Base-by-base conservation (phyloP, 441 rosid species). In the Sinapis alba region DNA sequence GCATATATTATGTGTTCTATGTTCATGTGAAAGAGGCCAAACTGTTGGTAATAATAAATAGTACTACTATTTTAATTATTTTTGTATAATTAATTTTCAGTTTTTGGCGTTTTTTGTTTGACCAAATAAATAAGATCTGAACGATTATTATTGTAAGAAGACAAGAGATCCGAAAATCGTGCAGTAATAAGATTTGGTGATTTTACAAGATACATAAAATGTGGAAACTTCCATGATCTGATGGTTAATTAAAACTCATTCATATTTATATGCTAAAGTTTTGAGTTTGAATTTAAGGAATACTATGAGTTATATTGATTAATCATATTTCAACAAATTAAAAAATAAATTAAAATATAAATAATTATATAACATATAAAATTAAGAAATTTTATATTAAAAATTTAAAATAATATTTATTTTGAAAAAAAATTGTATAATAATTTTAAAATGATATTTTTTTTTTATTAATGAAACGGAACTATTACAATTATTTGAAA, bases 81-180 rank as follows among this genome's bases (percentile, higher is more conserved):
- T 36, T 3, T 6, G 23, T 23, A 30, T 10, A 3, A 16, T 18
- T 27, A 56, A 9, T 30, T 30, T 27, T 10, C 5, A 59, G 1
- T n/a, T 38, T 45, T 47, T 74, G 51, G 19, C 23, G 12, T 41
- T 51, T 66, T 27, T 27, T 19, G 4, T 65, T 28, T 60, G 59
- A 28, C 61, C 23, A 18, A 21, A 20, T n/a, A 65, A 28, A 10
- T 58, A 34, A 15, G 56, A 68, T 68, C 68, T 50, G 18, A 58
- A 74, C 13, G 62, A 32, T 45, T 58, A 26, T n/a, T 38, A 53
- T 19, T 51, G 34, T 34, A 43, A 67, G 59, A 28, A 13, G 66
- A 65, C 78, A 74, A 47, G 32, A 71, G 41, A 74, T 58, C 66
- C 51, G 12, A 53, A 32, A 10, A 10, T 58, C 13, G 9, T 27